Base-by-base conservation (phyloP, 139 green algal genomes). In the Chlorella sp. region DNA sequence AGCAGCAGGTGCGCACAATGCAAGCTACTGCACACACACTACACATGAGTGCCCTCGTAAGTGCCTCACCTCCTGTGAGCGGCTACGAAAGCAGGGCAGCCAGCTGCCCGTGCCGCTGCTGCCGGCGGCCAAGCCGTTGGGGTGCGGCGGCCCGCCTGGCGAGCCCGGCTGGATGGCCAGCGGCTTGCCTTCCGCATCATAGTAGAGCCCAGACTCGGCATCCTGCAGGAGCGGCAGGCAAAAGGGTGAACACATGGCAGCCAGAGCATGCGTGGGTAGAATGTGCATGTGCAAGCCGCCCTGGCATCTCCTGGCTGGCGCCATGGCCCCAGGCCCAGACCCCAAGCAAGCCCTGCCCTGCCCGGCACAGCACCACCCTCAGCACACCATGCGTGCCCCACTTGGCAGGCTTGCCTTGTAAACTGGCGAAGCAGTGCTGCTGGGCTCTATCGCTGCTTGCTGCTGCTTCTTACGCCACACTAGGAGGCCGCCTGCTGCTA, bases 221-320 rank as follows among this genome's bases (percentile, higher is more conserved):
- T 81, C 75, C 75, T 81, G 73, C 73, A 21, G 23, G n/a, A n/a
- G n/a, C n/a, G n/a, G 32, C 32, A 73, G 32, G 13, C n/a, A n/a
- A n/a, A n/a, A n/a, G n/a, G n/a, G n/a, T n/a, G n/a, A n/a, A n/a
- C n/a, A n/a, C n/a, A n/a, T n/a, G n/a, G n/a, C n/a, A n/a, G n/a
- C n/a, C n/a, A n/a, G n/a, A n/a, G n/a, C n/a, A n/a, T n/a, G n/a
- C n/a, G n/a, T n/a, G n/a, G n/a, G n/a, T n/a, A n/a, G n/a, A n/a
- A n/a, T n/a, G n/a, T n/a, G n/a, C n/a, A n/a, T n/a, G n/a, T n/a
- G n/a, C n/a, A n/a, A n/a, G n/a, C n/a, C n/a, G n/a, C n/a, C n/a
- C n/a, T n/a, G n/a, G n/a, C n/a, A n/a, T n/a, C n/a, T n/a, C n/a
- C n/a, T n/a, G n/a, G n/a, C n/a, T n/a, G n/a, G n/a, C n/a, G n/a